Conservation (phyloP, 164 flowering plant species). For the Aristolochia contorta region DNA sequence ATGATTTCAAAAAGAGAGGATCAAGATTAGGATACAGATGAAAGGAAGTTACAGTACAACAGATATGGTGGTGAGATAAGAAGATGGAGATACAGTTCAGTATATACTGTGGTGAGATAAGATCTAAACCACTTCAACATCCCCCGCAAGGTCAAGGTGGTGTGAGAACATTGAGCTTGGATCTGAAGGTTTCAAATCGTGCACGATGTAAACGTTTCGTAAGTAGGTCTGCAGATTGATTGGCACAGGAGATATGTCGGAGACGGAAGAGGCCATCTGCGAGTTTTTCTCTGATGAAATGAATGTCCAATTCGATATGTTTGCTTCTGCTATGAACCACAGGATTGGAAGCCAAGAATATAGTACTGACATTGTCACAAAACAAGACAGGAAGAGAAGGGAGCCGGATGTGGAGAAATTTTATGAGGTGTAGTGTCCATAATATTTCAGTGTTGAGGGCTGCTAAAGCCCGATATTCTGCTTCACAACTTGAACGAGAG, state of each 20-base stretch:
- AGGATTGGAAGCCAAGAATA: neutral
- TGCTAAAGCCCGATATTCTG: no score
- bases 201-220: neutral
- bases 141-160: neutral
- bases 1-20: no score
- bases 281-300: no score
- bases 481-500: no score
- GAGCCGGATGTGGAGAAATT: neutral
- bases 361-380: neutral
- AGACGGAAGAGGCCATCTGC: neutral
- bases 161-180: no score
- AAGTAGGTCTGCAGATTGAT: neutral
- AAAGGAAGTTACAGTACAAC: no score
- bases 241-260: neutral
- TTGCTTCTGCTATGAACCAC: neutral
- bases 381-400: neutral
- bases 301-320: no score
- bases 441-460: neutral
- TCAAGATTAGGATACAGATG: no score
- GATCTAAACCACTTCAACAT: no score
- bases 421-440: neutral
- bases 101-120: no score
- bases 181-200: neutral
- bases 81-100: no score
- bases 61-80: no score